These are phyloP conservation scores for Clavaria fumosa DNA, from an alignment of 768 basidiomycete species.

Conservation along the genomic window DNA sequence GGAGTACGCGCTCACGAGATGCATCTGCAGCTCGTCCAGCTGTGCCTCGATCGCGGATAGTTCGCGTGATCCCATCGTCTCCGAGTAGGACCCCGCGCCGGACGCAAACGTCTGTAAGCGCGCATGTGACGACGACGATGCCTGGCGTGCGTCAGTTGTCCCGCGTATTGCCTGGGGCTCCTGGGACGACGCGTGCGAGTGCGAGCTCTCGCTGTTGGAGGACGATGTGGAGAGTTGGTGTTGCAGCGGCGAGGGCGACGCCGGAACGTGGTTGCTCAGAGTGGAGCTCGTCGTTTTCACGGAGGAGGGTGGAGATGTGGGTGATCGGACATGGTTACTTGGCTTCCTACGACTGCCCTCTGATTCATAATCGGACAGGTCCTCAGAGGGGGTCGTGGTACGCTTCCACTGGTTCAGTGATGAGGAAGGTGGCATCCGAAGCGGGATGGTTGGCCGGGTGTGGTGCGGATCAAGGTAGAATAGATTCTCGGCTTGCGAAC, in stretches of 20 bases:
- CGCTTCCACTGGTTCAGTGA: constrained; percentile 4
- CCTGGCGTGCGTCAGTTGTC: constrained; percentile 17
- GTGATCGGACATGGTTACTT: constrained; percentile 7
- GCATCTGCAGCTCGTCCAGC: constrained; percentile 37
- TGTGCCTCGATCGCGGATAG: not conserved
- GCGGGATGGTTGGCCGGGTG: constrained; percentile 58
- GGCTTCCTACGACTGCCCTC: constrained; percentile 7
- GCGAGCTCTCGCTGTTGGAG: constrained; percentile 6
- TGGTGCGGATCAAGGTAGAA: constrained; percentile 77
- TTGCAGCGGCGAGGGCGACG: constrained; percentile 51
- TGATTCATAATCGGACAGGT: constrained; percentile 14
- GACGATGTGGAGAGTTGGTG: constrained; percentile 35
- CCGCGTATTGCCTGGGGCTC: constrained; percentile 14
- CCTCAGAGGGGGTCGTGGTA: constrained; percentile 10
- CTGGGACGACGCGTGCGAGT: constrained; percentile 15
- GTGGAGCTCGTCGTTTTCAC: constrained; percentile 36
- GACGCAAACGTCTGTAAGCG: not conserved
- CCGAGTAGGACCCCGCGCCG: not conserved
- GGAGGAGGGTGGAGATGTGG: constrained; percentile 35
- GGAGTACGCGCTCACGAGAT: constrained; percentile 62
- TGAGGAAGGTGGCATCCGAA: constrained; percentile 28
- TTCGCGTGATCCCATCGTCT: too few species aligned
- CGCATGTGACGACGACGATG: not conserved
- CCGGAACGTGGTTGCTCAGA: constrained; percentile 36
- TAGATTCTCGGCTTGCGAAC: constrained; percentile 74